Conservation (phyloP, 1,284 basidiomycete species). For the Ustilago vetiveriae region DNA sequence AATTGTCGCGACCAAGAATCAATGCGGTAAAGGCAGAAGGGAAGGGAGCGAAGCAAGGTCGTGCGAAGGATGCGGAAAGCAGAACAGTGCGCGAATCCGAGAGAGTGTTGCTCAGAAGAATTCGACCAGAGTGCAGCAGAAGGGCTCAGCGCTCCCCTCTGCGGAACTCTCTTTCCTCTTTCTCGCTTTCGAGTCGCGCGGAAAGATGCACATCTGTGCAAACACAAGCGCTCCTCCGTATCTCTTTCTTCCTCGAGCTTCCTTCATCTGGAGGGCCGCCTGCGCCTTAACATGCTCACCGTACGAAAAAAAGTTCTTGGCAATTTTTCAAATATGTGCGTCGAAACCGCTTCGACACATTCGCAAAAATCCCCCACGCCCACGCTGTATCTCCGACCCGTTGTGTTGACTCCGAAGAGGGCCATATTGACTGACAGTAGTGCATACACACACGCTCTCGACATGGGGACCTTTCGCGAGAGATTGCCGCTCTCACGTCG, state of each 20-base stretch:
- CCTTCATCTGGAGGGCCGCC: neutral
- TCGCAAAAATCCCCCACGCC: too few species aligned
- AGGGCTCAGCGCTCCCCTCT: neutral
- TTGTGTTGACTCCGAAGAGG: too few species aligned
- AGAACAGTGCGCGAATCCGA: conserved; percentile 4
- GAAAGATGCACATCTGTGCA: neutral
- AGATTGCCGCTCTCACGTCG: too few species aligned
- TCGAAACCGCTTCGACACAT: too few species aligned
- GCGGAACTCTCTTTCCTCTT: neutral
- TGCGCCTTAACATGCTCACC: neutral
- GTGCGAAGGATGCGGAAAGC: conserved; percentile 6
- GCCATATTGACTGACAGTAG: too few species aligned
- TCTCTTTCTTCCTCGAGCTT: conserved; percentile 1
- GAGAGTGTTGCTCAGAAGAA: conserved; percentile 33
- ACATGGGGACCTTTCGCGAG: too few species aligned
- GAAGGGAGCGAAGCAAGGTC: neutral
- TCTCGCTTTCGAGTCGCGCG: neutral
- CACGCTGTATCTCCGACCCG: too few species aligned
- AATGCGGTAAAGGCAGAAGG: neutral
- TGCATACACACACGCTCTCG: too few species aligned
- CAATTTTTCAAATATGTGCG: too few species aligned
- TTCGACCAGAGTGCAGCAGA: neutral
- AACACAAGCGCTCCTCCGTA: neutral
- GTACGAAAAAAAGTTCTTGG: too few species aligned
- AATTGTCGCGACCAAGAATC: too few species aligned